phyloP scores from a whole-genome alignment of 164 flowering plant species.

The Litsea cubeba region DNA sequence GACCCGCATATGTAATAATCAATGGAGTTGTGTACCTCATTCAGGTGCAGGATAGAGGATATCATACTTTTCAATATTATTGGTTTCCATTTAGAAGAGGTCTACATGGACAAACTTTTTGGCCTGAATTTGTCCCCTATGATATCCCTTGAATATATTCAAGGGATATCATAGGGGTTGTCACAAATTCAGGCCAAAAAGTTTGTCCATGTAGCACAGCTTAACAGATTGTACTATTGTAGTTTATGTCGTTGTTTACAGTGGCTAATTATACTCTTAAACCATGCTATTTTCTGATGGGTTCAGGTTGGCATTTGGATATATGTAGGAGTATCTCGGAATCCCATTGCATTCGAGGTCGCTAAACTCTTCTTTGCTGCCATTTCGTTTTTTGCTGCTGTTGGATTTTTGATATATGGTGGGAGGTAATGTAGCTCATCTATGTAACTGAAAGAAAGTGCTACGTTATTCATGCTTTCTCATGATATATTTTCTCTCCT shows the following conservation, averaged over 20 bases:
- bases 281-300: neutral
- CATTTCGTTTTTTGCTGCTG: conserved; percentile 65
- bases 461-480: neutral
- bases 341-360: conserved; percentile 33
- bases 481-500: neutral
- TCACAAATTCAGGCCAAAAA: no score
- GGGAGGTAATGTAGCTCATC: conserved; percentile 54
- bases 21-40: conserved; percentile 56
- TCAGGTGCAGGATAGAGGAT: conserved; percentile 39
- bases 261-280: neutral
- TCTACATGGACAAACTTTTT: no score
- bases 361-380: conserved; percentile 66
- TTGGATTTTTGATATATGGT: conserved; percentile 79
- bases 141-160: no score
- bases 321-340: conserved; percentile 27
- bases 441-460: neutral
- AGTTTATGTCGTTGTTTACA: no score
- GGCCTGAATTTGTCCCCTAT: no score
- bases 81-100: no score
- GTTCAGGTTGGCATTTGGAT: conserved; percentile 65
- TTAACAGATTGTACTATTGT: no score
- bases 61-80: neutral
- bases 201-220: no score
- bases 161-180: no score
- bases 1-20: conserved; percentile 54